These are phyloP conservation scores for Phytophthora fragariae DNA, from an alignment of 352 stramenopile species.

Conservation along the genomic window DNA sequence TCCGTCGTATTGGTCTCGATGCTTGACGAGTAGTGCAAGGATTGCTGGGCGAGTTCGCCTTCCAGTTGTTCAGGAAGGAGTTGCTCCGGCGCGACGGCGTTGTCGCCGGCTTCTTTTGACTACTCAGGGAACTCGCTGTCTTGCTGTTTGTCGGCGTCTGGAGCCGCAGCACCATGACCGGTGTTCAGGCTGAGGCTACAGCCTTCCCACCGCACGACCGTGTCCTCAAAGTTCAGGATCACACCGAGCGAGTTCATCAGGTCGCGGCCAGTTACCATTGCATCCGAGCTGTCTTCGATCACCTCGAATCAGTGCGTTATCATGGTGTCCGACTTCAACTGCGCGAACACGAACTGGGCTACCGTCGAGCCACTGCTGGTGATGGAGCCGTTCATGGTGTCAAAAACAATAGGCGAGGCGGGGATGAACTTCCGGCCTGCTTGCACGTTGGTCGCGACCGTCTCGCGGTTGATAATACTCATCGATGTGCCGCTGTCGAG, in stretches of 20 bases:
- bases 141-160: not conserved
- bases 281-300: slow-evolving; percentile 4
- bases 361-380: slow-evolving; percentile 10
- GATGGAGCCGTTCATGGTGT: slow-evolving; percentile 3
- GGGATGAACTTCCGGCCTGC: slow-evolving; percentile 8
- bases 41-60: not conserved
- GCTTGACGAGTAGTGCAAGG: not conserved
- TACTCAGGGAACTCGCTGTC: slow-evolving; percentile 4
- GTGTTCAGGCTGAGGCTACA: slow-evolving; percentile 11
- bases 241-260: slow-evolving; percentile 8
- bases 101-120: not conserved
- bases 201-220: slow-evolving; percentile 4
- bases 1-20: slow-evolving; percentile 1
- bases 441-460: not conserved
- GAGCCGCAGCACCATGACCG: not conserved
- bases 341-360: not conserved
- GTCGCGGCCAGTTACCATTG: slow-evolving; percentile 17
- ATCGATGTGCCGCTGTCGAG: slow-evolving; percentile 12
- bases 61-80: slow-evolving; percentile 2
- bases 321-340: slow-evolving; percentile 2
- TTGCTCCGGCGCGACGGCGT: not conserved
- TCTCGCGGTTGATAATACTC: slow-evolving; percentile 6
- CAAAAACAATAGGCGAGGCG: slow-evolving; percentile 4
- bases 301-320: slow-evolving; percentile 18
- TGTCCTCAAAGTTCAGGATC: slow-evolving; percentile 11